A percentile compares a stretch with the other conserved stretches of the same genome.
Conservation (phyloP, 441 rosid species). For the Syzygium malaccense region DNA sequence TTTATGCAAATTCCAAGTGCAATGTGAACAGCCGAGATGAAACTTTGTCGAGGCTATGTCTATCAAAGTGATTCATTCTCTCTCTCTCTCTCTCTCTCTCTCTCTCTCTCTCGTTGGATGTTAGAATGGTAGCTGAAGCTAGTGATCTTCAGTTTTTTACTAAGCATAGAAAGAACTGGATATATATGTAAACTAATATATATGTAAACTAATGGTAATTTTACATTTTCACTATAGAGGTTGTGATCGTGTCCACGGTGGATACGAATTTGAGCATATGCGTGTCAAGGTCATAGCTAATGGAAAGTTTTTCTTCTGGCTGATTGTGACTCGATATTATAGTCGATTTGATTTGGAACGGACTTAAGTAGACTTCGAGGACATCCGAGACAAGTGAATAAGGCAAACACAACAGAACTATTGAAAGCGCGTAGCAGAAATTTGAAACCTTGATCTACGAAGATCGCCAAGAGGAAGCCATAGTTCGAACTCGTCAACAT, state of each 20-base stretch:
- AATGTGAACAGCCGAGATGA: not conserved
- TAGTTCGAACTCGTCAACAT: accelerated
- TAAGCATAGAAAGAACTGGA: not conserved
- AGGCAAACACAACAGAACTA: not conserved
- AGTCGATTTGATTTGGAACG: not conserved
- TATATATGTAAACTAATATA: not conserved
- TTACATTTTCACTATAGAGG: not conserved
- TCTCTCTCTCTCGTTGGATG: not conserved
- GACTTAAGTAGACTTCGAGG: not conserved
- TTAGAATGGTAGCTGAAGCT: not conserved
- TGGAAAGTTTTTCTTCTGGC: not conserved
- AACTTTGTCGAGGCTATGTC: not conserved
- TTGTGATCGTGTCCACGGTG: not conserved
- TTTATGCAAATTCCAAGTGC: not conserved
- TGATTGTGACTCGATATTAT: not conserved
- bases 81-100: not conserved
- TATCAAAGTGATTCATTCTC: not conserved
- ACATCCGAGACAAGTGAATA: not conserved
- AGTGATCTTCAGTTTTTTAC: not conserved
- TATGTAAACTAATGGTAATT: not conserved
- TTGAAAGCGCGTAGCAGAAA: not conserved
- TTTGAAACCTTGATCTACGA: no score
- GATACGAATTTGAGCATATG: not conserved
- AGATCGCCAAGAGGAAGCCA: not conserved
- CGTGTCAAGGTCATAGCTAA: not conserved